A percentile compares a stretch with the other conserved stretches of the same genome.
These are phyloP conservation scores for Boletus sensibilis DNA, from an alignment of 768 basidiomycete species.

Conservation along the genomic window DNA sequence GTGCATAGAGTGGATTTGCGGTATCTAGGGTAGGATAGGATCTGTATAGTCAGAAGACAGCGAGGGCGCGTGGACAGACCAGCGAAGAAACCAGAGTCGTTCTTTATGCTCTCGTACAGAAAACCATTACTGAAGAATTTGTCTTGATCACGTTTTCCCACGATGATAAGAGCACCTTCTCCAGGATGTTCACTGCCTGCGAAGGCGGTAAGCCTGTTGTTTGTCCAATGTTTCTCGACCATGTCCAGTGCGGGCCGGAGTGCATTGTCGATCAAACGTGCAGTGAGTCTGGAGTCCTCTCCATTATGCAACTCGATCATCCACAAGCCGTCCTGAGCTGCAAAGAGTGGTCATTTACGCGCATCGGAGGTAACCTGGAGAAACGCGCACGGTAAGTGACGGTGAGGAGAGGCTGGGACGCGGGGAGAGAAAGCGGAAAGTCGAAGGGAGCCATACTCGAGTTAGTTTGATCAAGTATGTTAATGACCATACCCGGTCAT, in stretches of 20 bases:
- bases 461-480: not conserved
- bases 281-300: conserved; percentile 67
- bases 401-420: conserved; percentile 55
- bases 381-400: conserved; percentile 57
- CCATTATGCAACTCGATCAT: conserved; percentile 81
- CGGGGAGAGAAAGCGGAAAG: conserved; percentile 48
- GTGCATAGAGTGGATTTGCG: conserved; percentile 68
- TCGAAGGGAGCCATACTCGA: conserved; percentile 6
- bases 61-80: conserved; percentile 37
- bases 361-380: not conserved
- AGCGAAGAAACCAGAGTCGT: conserved; percentile 64
- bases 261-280: conserved; percentile 53
- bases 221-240: conserved; percentile 72
- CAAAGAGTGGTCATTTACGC: not conserved
- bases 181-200: conserved; percentile 46
- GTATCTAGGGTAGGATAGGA: conserved; percentile 44
- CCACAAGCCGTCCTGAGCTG: conserved; percentile 58
- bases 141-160: conserved; percentile 71
- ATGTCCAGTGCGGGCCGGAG: conserved; percentile 69
- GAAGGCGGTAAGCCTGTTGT: conserved; percentile 45
- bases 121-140: conserved; percentile 91
- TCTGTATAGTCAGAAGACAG: not conserved
- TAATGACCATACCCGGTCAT: conserved; percentile 4
- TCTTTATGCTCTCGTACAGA: conserved; percentile 51
- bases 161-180: conserved; percentile 72